Evolutionary conservation across 1,139 yeast genomes (phyloP), one percentile per base, ranked within the genome.

Genomic region (Chernovozyma sophiae-reginae): DNA sequence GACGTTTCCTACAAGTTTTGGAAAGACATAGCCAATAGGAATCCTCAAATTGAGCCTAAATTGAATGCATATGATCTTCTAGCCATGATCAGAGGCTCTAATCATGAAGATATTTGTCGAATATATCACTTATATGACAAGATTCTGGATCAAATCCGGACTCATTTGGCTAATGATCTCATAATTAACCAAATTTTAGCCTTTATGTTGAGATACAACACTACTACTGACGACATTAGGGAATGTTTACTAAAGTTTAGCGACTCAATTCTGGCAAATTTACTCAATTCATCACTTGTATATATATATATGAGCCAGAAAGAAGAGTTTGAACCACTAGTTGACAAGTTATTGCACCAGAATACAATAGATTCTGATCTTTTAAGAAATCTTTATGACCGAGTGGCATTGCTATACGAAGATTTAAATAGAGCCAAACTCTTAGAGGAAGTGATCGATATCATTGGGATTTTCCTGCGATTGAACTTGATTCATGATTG

Each of bases 221-320:
- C n/a, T 11, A 18, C 33, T 15, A 12, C 10, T 5, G 33, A 25
- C 5, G n/a, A 30, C 15, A 27, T 32, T 8, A 17, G 12, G 11
- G 22, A 25, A 7, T 32, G 33, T 16, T n/a, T 31, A 6, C 4
- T 17, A 16, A 25, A 18, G 5, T 32, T 6, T 29, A n/a, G 23
- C 37, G 35, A n/a, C 33, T 15, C 35, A n/a, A 16, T 32, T 29
- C 15, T 11, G 17, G 13, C 35, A 12, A 12, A 32, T 8, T 12
- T 13, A 8, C 15, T 25, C 8, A 22, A 14, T 11, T 13, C 20
- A 22, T 13, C 17, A 4, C 35, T 25, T 32, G 35, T 32, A 32
- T 15, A 32, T 32, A 32, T 32, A 6, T 28, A 26, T 17, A 30
- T 15, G 10, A 19, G 16, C 19, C 15, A 31, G 25, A n/a, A 8